These are phyloP conservation scores for Pythium guiyangense DNA, from an alignment of 352 stramenopile genomes.

Conservation along the genomic window DNA sequence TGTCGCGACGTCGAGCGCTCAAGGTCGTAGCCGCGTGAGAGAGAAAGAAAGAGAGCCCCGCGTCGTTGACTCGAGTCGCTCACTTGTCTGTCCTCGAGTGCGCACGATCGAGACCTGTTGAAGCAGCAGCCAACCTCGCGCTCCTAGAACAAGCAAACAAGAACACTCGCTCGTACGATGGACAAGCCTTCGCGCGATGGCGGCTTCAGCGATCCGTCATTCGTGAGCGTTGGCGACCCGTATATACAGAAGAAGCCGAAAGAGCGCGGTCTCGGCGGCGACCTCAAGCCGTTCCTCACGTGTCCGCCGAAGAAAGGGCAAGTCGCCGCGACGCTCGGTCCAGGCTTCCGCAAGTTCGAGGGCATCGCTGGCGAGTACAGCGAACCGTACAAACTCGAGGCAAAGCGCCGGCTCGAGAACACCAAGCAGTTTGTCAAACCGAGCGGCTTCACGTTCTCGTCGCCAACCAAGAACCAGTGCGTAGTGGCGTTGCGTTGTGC, in stretches of 20 bases:
- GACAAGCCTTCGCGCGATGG: slow-evolving; percentile 59
- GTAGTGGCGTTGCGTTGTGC: background rate
- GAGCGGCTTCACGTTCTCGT: slow-evolving; percentile 65
- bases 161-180: slow-evolving; percentile 4
- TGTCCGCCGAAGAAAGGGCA: slow-evolving; percentile 64
- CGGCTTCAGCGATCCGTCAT: slow-evolving; percentile 72
- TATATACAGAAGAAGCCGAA: slow-evolving; percentile 42
- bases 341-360: slow-evolving; percentile 59
- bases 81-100: too few relatives aligned
- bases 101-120: background rate
- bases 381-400: slow-evolving; percentile 69
- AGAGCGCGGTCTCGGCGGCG: slow-evolving; percentile 44
- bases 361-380: slow-evolving; percentile 52
- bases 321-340: slow-evolving; percentile 54
- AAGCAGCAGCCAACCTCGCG: too few relatives aligned
- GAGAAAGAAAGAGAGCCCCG: too few relatives aligned
- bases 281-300: slow-evolving; percentile 71
- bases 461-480: slow-evolving; percentile 52
- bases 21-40: too few relatives aligned
- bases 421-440: slow-evolving; percentile 65
- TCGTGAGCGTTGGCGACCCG: slow-evolving; percentile 58
- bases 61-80: too few relatives aligned
- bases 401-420: slow-evolving; percentile 62
- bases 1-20: too few relatives aligned
- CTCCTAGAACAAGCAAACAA: background rate